Evolutionary conservation across 2,329 filamentous ascomycete genomes (phyloP).

Genomic region (Metarhizium album): DNA sequence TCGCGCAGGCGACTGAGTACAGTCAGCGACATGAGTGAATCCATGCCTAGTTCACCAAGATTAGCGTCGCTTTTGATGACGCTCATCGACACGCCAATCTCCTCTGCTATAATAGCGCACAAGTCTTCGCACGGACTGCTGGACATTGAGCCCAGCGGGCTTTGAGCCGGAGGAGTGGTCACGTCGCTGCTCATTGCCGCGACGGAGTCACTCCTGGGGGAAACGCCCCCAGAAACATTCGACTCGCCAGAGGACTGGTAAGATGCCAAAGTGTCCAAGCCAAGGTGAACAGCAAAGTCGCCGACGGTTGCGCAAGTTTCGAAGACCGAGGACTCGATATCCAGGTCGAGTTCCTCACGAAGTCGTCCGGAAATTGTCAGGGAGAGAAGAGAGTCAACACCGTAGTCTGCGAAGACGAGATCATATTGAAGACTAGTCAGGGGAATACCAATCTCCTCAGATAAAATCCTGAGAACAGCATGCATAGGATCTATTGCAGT

Average conservation of each 20-base stretch:
- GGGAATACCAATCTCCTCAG: background rate
- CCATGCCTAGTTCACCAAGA: background rate
- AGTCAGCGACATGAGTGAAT: background rate
- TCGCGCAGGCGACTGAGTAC: background rate
- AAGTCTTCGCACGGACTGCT: background rate
- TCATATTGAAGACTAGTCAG: background rate
- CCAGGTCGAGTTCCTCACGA: background rate
- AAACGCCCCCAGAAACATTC: background rate
- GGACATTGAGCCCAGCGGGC: background rate
- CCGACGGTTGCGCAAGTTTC: background rate
- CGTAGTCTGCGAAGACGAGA: background rate
- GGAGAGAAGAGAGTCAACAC: background rate
- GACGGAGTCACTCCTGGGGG: background rate
- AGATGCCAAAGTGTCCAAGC: background rate
- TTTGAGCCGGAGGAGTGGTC: background rate
- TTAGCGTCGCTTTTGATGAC: background rate
- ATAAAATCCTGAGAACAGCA: background rate
- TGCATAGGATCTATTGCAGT: background rate
- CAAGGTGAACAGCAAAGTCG: background rate
- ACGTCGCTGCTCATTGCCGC: background rate
- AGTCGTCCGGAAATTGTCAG: background rate
- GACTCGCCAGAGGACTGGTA: no score
- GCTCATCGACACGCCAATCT: background rate
- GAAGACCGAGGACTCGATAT: background rate
- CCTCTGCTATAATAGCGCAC: slow-evolving; percentile 3